Evolutionary conservation across 106 monocot genomes (phyloP), one percentile per base, ranked within the genome.

Genomic region (Triglochin maritima): DNA sequence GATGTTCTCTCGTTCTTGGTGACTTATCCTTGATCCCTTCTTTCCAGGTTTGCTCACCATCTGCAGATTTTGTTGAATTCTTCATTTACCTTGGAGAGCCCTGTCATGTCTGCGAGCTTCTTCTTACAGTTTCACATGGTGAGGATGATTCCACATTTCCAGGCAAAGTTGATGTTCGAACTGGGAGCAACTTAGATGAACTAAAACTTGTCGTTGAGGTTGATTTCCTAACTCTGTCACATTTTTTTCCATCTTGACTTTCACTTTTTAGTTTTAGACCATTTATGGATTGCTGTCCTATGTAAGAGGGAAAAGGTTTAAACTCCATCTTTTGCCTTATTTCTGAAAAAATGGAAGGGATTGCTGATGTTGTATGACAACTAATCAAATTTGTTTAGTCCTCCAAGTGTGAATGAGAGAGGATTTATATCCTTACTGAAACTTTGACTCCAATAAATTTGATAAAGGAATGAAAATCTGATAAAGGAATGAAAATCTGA

Each of bases 201-300:
- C 92, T 99, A 62, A 84, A 89, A 72, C 84, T 92, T 79, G 82
- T 92, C 46, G 79, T 99, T 59, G 92, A 99, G 98, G 98, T 99
- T 65, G 71, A 66, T 70, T 64, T 15, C 6, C 41, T 47, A 2
- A 57, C 52, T 51, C 29, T 29, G 29, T 29, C 15, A 59, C 13
- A n/a, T 59, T 5, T 59, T 59, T 52, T 6, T 52, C 52, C 52
- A 52, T 52, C 11, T 52, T 8, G 9, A 52, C 7, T 52, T 52
- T 52, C 11, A 11, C 11, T 6, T 52, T 52, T n/a, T n/a, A n/a
- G n/a, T n/a, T n/a, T n/a, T n/a, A n/a, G n/a, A n/a, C n/a, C n/a
- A n/a, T n/a, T n/a, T n/a, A n/a, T n/a, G n/a, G n/a, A n/a, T n/a
- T 52, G 52, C 7, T 0, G 7, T 52, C 11, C 9, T 52, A 11